Evolutionary conservation across 2,329 filamentous ascomycete genomes (phyloP), one percentile per base, ranked within the genome.

Genomic region (Claviceps capensis): DNA sequence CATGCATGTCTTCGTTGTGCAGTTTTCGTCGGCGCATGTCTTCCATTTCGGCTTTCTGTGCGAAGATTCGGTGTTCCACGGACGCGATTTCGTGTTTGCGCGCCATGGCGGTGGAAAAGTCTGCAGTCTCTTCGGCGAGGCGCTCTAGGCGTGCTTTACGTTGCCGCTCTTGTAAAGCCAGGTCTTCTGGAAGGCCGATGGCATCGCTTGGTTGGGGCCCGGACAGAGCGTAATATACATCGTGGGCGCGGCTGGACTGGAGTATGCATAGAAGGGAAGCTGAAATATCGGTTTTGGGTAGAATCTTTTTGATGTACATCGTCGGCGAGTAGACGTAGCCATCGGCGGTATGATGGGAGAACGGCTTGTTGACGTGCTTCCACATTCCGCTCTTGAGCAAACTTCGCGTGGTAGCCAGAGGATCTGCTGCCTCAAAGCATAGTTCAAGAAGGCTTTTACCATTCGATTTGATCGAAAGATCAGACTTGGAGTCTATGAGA

Each of bases 331-430:
- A 85, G 1, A 75, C 78, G 57, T 73, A 72, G 5, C 68, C 70
- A 23, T 74, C 73, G 43, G 75, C 69, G 1, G 65, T 75, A 63
- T 73, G 80, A 54, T 73, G 67, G 57, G 82, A 80, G 59, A 73
- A 78, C 0, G 76, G 68, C 54, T 78, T 74, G 65, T 85, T 85
- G 59, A 85, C 67, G 36, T 76, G 67, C 60, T 81, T 80, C 80
- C 81, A 85, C 66, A 84, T 73, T 44, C 77, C 79, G 0, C 76
- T 77, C 58, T 81, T 81, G 7, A 86, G 69, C 1, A 85, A 71
- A 0, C 76, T 72, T 43, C 74, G 74, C 0, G 78, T 77, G 5
- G 79, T 78, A 0, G 71, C 66, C 2, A 82, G 54, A 0, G 81
- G 72, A 43, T 81, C 75, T 7, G 66, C 57, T 0, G 77, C 74